Evolutionary conservation across 2,329 filamentous ascomycete genomes (phyloP).

Genomic region (Aspergillus hiratsukae): DNA sequence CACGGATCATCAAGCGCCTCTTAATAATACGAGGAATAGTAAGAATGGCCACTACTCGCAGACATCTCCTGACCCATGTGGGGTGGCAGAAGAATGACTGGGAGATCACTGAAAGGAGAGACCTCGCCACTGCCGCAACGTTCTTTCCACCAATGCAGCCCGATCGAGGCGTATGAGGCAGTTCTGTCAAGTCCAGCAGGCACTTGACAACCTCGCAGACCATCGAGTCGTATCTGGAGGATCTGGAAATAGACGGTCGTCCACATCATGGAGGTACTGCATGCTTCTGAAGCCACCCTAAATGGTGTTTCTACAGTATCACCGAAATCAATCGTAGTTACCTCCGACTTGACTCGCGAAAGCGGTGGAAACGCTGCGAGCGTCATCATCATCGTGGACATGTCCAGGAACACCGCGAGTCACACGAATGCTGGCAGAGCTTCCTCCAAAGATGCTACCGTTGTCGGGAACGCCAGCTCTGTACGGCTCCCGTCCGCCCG

Average conservation of each 20-base stretch:
- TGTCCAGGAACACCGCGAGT: constrained; percentile 41
- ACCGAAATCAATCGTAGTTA: constrained; percentile 53
- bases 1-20: constrained; percentile 5
- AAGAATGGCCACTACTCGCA: constrained; percentile 2
- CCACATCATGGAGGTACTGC: constrained; percentile 9
- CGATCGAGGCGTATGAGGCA: constrained; percentile 5
- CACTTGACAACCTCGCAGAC: constrained; percentile 10
- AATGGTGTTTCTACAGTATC: constrained; percentile 4
- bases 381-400: constrained; percentile 72
- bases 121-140: neutral
- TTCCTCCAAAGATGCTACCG: constrained; percentile 63
- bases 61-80: neutral
- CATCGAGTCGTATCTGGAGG: constrained; percentile 12
- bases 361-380: constrained; percentile 91
- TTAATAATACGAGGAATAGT: constrained; percentile 5
- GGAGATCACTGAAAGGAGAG: neutral
- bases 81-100: neutral
- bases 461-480: constrained; percentile 49
- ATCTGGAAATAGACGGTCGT: constrained; percentile 11
- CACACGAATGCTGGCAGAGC: constrained; percentile 49
- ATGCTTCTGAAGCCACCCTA: constrained; percentile 13
- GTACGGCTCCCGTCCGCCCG: constrained; percentile 62
- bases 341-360: constrained; percentile 91
- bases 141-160: constrained; percentile 8
- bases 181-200: constrained; percentile 9